Percentiles rank a stretch among this genome's conserved stretches.
Conservation (phyloP, 2,329 filamentous ascomycete species). For the Tolypocladium capitatum region DNA sequence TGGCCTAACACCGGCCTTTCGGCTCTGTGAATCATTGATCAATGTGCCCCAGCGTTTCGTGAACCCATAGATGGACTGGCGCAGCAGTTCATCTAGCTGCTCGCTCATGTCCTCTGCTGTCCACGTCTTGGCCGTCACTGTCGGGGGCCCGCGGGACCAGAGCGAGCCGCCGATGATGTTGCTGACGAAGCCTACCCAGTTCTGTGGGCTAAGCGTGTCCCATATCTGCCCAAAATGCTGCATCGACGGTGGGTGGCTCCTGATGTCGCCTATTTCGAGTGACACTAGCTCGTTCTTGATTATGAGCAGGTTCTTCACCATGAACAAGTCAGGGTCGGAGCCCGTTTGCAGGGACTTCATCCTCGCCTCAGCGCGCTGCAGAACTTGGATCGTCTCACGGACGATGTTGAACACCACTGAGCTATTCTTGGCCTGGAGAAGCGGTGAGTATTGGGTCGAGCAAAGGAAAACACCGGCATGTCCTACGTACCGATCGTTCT, state of each 20-base stretch:
- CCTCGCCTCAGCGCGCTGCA: slow-evolving; percentile 61
- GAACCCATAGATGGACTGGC: slow-evolving; percentile 50
- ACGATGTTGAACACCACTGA: slow-evolving; percentile 58
- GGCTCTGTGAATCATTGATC: slow-evolving; percentile 33
- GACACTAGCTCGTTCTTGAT: slow-evolving; percentile 93
- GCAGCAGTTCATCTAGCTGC: slow-evolving; percentile 48
- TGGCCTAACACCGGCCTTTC: slow-evolving; percentile 35
- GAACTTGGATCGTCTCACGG: slow-evolving; percentile 73
- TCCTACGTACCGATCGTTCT: slow-evolving; percentile 43
- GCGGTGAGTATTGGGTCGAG: slow-evolving; percentile 5
- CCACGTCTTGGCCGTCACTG: slow-evolving; percentile 24
- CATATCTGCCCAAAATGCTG: slow-evolving; percentile 54
- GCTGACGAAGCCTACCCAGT: slow-evolving; percentile 45
- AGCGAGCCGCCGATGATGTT: slow-evolving; percentile 43
- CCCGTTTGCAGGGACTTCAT: slow-evolving; percentile 49
- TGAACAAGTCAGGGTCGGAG: slow-evolving; percentile 74
- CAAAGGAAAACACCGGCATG: too few relatives aligned
- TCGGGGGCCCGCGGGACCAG: slow-evolving; percentile 26
- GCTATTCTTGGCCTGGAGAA: slow-evolving; percentile 28
- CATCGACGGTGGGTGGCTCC: slow-evolving; percentile 34
- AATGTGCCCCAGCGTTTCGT: slow-evolving; percentile 45
- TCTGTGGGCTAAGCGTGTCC: slow-evolving; percentile 46
- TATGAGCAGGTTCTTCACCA: slow-evolving; percentile 87
- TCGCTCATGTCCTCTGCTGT: slow-evolving; percentile 48
- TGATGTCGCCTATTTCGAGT: slow-evolving; percentile 72